Conservation (phyloP, 148 eudicot species). For the Arbutus unedo region DNA sequence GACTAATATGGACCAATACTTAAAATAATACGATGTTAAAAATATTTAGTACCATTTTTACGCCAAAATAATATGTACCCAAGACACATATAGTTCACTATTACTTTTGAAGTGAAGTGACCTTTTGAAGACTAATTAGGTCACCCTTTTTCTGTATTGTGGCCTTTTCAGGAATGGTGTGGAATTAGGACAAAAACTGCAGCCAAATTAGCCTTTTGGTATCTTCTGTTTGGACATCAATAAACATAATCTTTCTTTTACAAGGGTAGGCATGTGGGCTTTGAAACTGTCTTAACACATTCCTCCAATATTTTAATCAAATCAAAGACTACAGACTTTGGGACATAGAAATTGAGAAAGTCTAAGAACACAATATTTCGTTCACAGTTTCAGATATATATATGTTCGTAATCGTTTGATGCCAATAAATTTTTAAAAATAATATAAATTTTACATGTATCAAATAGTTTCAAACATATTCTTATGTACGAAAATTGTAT, state of each 20-base stretch:
- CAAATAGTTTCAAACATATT: no score
- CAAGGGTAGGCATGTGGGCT: not conserved
- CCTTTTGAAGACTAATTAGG: not conserved
- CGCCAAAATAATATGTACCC: no score
- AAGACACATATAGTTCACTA: not conserved
- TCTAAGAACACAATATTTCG: no score
- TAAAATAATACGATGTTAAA: no score
- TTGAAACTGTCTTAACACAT: not conserved
- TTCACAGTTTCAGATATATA: no score
- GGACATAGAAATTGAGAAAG: no score
- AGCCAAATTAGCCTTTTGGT: not conserved
- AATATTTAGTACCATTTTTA: no score
- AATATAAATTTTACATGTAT: no score
- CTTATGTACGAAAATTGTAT: no score
- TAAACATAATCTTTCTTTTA: not conserved
- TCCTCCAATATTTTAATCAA: slow-evolving; percentile 5
- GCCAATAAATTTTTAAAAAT: no score
- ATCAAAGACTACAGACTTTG: not conserved
- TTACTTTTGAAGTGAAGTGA: slow-evolving; percentile 3
- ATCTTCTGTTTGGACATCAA: not conserved
- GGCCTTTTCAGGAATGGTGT: not conserved
- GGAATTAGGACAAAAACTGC: not conserved
- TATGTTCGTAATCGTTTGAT: no score
- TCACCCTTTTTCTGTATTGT: not conserved
- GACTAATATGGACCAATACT: no score